Percentiles rank a stretch among this genome's conserved stretches.
Evolutionary conservation across 1,139 yeast genomes (phyloP).

Genomic region (Lodderomyces pseudojiufengensis): DNA sequence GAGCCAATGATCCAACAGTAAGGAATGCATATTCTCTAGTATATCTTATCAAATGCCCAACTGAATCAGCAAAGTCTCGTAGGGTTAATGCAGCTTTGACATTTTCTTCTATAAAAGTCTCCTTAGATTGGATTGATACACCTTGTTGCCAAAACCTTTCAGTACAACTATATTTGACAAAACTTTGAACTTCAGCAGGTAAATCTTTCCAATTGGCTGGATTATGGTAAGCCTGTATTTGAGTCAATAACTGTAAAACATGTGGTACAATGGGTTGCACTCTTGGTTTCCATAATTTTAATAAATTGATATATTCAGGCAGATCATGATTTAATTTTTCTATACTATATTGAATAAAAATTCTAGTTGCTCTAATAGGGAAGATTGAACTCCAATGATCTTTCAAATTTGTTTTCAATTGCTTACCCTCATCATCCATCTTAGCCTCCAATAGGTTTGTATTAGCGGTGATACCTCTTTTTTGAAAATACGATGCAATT

Average conservation of each 20-base stretch:
- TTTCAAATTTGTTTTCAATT: slow-evolving; percentile 69
- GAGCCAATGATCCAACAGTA: slow-evolving; percentile 86
- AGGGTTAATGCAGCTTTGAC: slow-evolving; percentile 91
- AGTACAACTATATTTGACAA: slow-evolving; percentile 81
- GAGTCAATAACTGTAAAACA: slow-evolving; percentile 78
- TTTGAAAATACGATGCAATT: slow-evolving; percentile 85
- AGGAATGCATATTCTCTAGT: slow-evolving; percentile 94
- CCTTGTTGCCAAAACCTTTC: slow-evolving; percentile 99
- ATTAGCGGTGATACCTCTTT: slow-evolving; percentile 72
- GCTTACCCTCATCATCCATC: slow-evolving; percentile 90
- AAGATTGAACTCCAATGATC: slow-evolving; percentile 93
- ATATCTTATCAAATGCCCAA: slow-evolving; percentile 94
- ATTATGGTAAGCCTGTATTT: slow-evolving; percentile 90
- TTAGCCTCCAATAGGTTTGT: slow-evolving; percentile 72
- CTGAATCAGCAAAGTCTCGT: slow-evolving; percentile 95
- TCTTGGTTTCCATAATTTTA: slow-evolving; percentile 87
- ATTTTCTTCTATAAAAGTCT: slow-evolving; percentile 90
- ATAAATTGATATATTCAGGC: slow-evolving; percentile 67
- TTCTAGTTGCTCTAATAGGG: slow-evolving; percentile 93
- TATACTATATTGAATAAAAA: slow-evolving; percentile 90
- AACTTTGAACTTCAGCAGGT: slow-evolving; percentile 86
- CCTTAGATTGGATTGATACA: slow-evolving; percentile 89
- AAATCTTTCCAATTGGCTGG: slow-evolving; percentile 87
- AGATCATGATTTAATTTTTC: slow-evolving; percentile 82
- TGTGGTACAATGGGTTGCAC: slow-evolving; percentile 90